phyloP scores from a whole-genome alignment of 495 filamentous ascomycete genomes.

The Copromyces sp. region DNA sequence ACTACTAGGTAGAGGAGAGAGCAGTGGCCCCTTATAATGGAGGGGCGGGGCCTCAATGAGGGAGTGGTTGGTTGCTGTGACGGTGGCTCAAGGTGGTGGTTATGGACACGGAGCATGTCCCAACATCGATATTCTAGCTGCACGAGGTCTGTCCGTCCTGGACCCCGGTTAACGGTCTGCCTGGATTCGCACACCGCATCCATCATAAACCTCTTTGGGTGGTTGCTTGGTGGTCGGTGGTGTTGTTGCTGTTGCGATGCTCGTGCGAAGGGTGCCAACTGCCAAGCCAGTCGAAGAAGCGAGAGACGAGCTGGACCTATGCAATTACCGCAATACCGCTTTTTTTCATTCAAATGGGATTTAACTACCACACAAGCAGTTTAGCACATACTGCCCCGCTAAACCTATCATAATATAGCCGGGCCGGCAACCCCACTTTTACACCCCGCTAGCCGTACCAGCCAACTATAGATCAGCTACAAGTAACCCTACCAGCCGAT shows the following conservation, averaged over 20 bases:
- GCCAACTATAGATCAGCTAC: too few relatives aligned
- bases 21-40: background rate
- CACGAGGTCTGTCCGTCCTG: background rate
- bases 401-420: too few relatives aligned
- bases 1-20: too few relatives aligned
- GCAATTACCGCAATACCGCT: background rate
- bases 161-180: background rate
- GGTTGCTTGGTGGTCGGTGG: background rate
- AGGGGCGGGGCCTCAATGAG: background rate
- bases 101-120: background rate
- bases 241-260: background rate
- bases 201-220: background rate
- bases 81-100: background rate
- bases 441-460: too few relatives aligned
- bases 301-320: background rate
- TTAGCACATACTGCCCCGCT: too few relatives aligned
- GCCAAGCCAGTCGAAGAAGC: background rate
- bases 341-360: too few relatives aligned
- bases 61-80: background rate
- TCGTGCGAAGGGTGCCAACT: background rate
- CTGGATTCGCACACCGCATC: background rate
- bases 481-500: too few relatives aligned
- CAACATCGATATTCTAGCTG: background rate
- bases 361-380: too few relatives aligned
- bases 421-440: too few relatives aligned